A percentile compares a stretch with the other conserved stretches of the same genome.
These are phyloP conservation scores for Acanthamoeba comandoni DNA, from an alignment of 208 protist species.

Conservation along the genomic window DNA sequence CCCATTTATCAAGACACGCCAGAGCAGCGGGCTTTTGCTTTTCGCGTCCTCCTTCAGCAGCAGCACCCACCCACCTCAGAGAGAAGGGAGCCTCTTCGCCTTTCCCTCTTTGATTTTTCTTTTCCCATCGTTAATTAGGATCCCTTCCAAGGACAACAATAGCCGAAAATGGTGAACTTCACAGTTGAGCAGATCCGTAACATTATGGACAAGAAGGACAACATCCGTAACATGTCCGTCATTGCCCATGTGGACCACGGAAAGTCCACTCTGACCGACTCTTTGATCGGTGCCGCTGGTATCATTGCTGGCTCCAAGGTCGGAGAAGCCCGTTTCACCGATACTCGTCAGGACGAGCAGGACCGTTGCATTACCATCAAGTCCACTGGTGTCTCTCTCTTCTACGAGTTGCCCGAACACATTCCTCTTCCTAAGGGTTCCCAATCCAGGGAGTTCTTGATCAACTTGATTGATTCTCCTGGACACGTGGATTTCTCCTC, in stretches of 20 bases:
- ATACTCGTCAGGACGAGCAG: slow-evolving; percentile 96
- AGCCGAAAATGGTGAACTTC: slow-evolving; percentile 90
- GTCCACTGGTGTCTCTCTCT: slow-evolving; percentile 98
- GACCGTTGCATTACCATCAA: slow-evolving; percentile 99
- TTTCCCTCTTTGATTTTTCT: too few species aligned
- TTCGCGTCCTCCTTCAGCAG: too few species aligned
- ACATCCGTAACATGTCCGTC: slow-evolving; percentile 95
- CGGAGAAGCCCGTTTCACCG: slow-evolving; percentile 94
- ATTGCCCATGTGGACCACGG: slow-evolving; percentile 94
- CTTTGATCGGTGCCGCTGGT: slow-evolving; percentile 94
- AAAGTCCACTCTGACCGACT: slow-evolving; percentile 98
- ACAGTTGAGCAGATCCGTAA: slow-evolving; percentile 92
- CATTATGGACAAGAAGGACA: slow-evolving; percentile 92
- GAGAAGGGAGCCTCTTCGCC: too few species aligned
- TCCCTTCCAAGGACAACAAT: neutral
- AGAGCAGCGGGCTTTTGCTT: too few species aligned
- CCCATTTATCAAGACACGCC: too few species aligned
- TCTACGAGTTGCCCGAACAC: slow-evolving; percentile 94
- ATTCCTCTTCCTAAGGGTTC: slow-evolving; percentile 72
- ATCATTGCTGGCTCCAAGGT: slow-evolving; percentile 94
- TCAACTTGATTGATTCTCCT: slow-evolving; percentile 98
- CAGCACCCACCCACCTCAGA: too few species aligned
- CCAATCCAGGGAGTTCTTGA: slow-evolving; percentile 91
- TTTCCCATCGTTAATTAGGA: too few species aligned
- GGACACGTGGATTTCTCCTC: slow-evolving; percentile 99